Conservation (phyloP, 2,329 filamentous ascomycete genomes). For the Dothideomycetes sp. region DNA sequence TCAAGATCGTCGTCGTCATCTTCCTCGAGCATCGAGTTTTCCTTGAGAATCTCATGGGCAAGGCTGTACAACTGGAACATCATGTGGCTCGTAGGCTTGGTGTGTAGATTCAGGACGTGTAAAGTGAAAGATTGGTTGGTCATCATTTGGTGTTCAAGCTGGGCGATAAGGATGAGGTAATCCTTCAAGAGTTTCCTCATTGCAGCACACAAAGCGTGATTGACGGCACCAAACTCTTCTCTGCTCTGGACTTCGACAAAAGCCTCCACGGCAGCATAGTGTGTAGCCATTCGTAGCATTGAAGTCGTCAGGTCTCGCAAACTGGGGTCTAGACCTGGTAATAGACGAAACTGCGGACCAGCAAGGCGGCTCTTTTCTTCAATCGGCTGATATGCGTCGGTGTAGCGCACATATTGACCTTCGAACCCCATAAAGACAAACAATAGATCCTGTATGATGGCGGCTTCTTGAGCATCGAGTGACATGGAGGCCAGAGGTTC, state of each 20-base stretch:
- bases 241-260: slow-evolving; percentile 92
- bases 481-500: slow-evolving; percentile 60
- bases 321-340: slow-evolving; percentile 80
- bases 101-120: slow-evolving; percentile 86
- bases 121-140: slow-evolving; percentile 84
- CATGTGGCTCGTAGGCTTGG: slow-evolving; percentile 81
- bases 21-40: slow-evolving; percentile 79
- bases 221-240: slow-evolving; percentile 87
- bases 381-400: slow-evolving; percentile 68
- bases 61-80: slow-evolving; percentile 82
- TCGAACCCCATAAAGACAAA: slow-evolving; percentile 98
- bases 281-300: slow-evolving; percentile 89
- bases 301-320: slow-evolving; percentile 76
- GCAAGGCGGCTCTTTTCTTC: slow-evolving; percentile 80
- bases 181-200: slow-evolving; percentile 87
- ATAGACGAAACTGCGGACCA: slow-evolving; percentile 71
- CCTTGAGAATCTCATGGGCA: slow-evolving; percentile 76
- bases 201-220: slow-evolving; percentile 91
- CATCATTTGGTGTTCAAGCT: slow-evolving; percentile 86
- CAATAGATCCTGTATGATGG: slow-evolving; percentile 79
- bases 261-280: slow-evolving; percentile 82
- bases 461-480: slow-evolving; percentile 74
- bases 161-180: slow-evolving; percentile 84
- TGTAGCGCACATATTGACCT: slow-evolving; percentile 90
- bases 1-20: slow-evolving; percentile 53